phyloP scores from a whole-genome alignment of 2,329 filamentous ascomycete species.

The Sclerotinia nivalis region DNA sequence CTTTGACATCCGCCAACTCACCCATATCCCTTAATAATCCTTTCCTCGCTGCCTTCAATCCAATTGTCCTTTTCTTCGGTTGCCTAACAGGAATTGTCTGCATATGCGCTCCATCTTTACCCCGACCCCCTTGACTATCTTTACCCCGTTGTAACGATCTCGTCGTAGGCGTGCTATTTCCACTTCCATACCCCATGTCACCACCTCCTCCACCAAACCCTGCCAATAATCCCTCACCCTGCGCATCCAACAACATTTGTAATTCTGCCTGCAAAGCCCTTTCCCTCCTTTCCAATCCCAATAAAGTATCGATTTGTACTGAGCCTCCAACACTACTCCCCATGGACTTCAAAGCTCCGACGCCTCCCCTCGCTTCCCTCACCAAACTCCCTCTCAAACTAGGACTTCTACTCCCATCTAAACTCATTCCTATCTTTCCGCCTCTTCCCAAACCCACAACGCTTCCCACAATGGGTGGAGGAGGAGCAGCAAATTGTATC shows the following conservation, averaged over 20 bases:
- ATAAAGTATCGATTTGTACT: slow-evolving; percentile 38
- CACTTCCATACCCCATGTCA: slow-evolving; percentile 41
- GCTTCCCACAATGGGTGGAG: slow-evolving; percentile 37
- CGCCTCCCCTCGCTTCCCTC: neutral
- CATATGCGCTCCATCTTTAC: slow-evolving; percentile 30
- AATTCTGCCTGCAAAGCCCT: slow-evolving; percentile 57
- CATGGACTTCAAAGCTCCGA: neutral
- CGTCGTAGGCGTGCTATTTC: slow-evolving; percentile 36
- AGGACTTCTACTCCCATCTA: slow-evolving; percentile 10
- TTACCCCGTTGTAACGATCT: slow-evolving; percentile 28
- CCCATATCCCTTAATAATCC: slow-evolving; percentile 65
- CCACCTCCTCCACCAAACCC: slow-evolving; percentile 35
- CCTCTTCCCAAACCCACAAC: slow-evolving; percentile 21
- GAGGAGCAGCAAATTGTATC: slow-evolving; percentile 39
- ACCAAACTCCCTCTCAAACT: neutral
- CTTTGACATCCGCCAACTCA: slow-evolving; percentile 64
- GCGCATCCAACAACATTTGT: slow-evolving; percentile 59
- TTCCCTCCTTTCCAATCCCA: slow-evolving; percentile 50
- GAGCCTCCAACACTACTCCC: neutral
- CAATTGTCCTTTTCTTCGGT: slow-evolving; percentile 53
- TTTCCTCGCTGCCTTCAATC: slow-evolving; percentile 62
- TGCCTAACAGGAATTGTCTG: slow-evolving; percentile 62
- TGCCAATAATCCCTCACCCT: slow-evolving; percentile 50
- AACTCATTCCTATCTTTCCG: neutral
- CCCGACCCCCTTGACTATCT: slow-evolving; percentile 26